Percentiles rank a stretch among this genome's conserved stretches.
phyloP scores from a whole-genome alignment of 495 filamentous ascomycete genomes.

The Lasiosphaeria ovina region DNA sequence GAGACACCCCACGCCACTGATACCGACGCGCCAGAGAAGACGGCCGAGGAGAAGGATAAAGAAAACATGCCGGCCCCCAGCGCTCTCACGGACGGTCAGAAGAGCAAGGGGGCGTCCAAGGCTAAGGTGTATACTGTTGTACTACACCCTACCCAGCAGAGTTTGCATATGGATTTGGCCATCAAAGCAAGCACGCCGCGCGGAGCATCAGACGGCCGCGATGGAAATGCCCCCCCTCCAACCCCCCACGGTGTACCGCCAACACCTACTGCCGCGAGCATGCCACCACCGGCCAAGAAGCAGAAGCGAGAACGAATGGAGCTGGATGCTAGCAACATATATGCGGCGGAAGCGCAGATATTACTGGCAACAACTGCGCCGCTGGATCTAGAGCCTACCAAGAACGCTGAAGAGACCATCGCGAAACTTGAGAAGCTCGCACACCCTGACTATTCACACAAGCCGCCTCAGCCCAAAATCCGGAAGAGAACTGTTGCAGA shows the following conservation, averaged over 20 bases:
- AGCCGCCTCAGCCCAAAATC: constrained; percentile 78
- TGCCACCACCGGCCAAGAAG: constrained; percentile 64
- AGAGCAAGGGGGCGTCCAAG: constrained; percentile 51
- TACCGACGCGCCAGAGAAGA: constrained; percentile 25
- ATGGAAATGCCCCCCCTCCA: constrained; percentile 58
- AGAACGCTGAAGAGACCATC: constrained; percentile 63
- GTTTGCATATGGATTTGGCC: constrained; percentile 67
- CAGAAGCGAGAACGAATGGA: constrained; percentile 68
- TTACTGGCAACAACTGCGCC: constrained; percentile 67
- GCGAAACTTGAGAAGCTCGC: constrained; percentile 65
- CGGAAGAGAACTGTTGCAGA: constrained; percentile 94
- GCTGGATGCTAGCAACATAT: constrained; percentile 68
- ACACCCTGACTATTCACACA: constrained; percentile 71
- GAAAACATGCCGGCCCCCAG: constrained; percentile 54
- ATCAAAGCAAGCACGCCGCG: constrained; percentile 71
- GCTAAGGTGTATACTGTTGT: constrained; percentile 73
- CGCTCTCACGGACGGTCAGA: constrained; percentile 44
- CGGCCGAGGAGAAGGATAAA: constrained; percentile 37
- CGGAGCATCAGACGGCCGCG: constrained; percentile 43
- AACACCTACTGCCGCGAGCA: constrained; percentile 51
- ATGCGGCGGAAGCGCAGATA: constrained; percentile 69
- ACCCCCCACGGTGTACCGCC: constrained; percentile 65
- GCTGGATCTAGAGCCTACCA: constrained; percentile 72
- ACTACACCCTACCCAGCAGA: constrained; percentile 78
- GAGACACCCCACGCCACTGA: constrained; percentile 21